Conservation (phyloP, 192 early-diverging fungal species). For the Chytriomyces sp. region DNA sequence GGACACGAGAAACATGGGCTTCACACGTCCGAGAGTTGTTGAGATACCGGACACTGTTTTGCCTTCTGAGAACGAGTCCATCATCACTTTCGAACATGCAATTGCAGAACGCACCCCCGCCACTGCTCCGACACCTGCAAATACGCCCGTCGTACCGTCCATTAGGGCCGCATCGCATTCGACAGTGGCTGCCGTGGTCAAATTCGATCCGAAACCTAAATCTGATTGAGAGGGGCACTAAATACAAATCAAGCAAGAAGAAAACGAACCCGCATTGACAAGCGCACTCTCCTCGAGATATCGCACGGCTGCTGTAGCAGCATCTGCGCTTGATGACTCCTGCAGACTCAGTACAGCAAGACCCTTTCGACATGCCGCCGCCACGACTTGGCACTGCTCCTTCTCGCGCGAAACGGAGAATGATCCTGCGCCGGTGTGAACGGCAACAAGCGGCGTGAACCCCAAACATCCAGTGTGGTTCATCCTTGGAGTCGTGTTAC, state of each 20-base stretch:
- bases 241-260: not conserved
- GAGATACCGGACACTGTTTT: constrained; percentile 47
- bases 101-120: constrained; percentile 75
- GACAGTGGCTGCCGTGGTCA: constrained; percentile 71
- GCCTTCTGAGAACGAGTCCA: constrained; percentile 47
- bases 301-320: not conserved
- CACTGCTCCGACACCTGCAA: constrained; percentile 79
- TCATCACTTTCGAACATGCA: constrained; percentile 21
- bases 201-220: constrained; percentile 78
- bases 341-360: not conserved
- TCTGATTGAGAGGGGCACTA: constrained; percentile 42
- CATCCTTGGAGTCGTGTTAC: too few relatives aligned
- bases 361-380: not conserved
- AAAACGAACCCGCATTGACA: not conserved
- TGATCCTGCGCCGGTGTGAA: constrained; percentile 53
- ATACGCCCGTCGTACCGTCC: constrained; percentile 60
- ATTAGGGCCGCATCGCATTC: constrained; percentile 92
- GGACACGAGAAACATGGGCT: constrained; percentile 62
- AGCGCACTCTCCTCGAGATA: not conserved
- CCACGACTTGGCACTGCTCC: not conserved
- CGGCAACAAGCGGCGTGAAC: constrained; percentile 36
- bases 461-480: too few relatives aligned
- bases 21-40: constrained; percentile 51
- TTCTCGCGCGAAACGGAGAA: constrained; percentile 29
- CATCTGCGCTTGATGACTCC: not conserved